A percentile compares a stretch with the other conserved stretches of the same genome.
Conservation (phyloP, 148 eudicot genomes). For the Vaccinium darrowii region DNA sequence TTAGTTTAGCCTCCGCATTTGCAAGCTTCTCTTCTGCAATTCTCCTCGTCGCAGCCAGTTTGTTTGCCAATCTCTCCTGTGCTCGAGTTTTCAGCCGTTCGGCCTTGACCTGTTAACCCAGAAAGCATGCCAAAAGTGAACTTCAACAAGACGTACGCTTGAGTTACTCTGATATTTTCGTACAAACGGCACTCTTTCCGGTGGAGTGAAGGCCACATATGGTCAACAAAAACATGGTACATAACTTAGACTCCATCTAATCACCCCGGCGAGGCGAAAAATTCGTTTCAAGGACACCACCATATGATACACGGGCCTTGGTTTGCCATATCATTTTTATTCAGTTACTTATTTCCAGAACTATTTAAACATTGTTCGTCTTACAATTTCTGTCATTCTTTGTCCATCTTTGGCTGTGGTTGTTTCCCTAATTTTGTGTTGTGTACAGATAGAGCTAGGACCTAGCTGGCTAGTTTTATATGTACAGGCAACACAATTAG, state of each 20-base stretch:
- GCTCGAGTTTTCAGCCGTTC: conserved; percentile 85
- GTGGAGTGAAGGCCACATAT: no score
- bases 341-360: background rate
- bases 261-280: background rate
- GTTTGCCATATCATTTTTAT: background rate
- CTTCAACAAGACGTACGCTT: background rate
- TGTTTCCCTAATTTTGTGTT: no score
- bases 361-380: no score
- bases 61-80: conserved; percentile 74
- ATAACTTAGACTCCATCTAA: background rate
- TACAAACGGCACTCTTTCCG: no score
- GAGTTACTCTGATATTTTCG: background rate
- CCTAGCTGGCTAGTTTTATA: no score
- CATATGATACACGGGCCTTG: background rate
- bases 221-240: no score
- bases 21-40: conserved; percentile 90
- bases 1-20: conserved; percentile 75
- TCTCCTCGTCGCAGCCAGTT: conserved; percentile 74
- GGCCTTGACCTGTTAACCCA: conserved; percentile 59
- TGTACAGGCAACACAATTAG: no score
- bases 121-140: background rate
- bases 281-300: background rate
- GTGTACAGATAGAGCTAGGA: no score
- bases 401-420: no score
- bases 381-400: no score